Percentiles rank a stretch among this genome's conserved stretches.
Conservation (phyloP, 257 asterid species). For the Orobanche coerulescens region DNA sequence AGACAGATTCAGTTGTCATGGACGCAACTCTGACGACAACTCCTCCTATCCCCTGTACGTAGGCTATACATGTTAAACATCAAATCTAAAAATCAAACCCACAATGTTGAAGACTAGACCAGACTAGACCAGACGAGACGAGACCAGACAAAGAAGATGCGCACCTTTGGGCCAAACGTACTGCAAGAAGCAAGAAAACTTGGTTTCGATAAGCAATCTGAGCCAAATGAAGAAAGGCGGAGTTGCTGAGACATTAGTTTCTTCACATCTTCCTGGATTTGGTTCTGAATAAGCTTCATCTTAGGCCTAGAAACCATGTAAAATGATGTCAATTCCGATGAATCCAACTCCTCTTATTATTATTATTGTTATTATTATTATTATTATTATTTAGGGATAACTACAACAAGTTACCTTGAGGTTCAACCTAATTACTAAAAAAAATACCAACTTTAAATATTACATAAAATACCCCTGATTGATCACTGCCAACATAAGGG, state of each 20-base stretch:
- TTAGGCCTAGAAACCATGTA: constrained; percentile 53
- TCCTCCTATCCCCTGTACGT: constrained; percentile 55
- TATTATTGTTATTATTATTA: too few species aligned
- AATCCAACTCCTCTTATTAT: constrained; percentile 2
- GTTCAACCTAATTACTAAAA: neutral
- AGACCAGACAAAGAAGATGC: neutral
- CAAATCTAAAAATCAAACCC: neutral
- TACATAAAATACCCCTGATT: neutral
- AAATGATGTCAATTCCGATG: neutral
- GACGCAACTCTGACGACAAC: constrained; percentile 74
- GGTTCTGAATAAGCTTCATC: constrained; percentile 55
- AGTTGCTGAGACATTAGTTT: constrained; percentile 70
- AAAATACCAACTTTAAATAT: neutral
- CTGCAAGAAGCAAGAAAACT: constrained; percentile 75
- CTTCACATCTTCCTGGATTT: constrained; percentile 81
- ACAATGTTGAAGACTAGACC: constrained; percentile 12
- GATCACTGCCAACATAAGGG: too few species aligned
- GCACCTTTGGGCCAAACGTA: constrained; percentile 78
- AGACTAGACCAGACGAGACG: too few species aligned
- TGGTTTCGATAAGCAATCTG: constrained; percentile 38
- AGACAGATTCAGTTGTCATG: constrained; percentile 72
- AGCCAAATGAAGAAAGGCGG: constrained; percentile 40
- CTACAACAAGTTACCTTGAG: too few species aligned
- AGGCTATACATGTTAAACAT: constrained; percentile 8
- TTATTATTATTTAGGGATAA: too few species aligned